A percentile compares a stretch with the other conserved stretches of the same genome.
Evolutionary conservation across 2,329 filamentous ascomycete species (phyloP).

Genomic region (Sporothrix mexicana): DNA sequence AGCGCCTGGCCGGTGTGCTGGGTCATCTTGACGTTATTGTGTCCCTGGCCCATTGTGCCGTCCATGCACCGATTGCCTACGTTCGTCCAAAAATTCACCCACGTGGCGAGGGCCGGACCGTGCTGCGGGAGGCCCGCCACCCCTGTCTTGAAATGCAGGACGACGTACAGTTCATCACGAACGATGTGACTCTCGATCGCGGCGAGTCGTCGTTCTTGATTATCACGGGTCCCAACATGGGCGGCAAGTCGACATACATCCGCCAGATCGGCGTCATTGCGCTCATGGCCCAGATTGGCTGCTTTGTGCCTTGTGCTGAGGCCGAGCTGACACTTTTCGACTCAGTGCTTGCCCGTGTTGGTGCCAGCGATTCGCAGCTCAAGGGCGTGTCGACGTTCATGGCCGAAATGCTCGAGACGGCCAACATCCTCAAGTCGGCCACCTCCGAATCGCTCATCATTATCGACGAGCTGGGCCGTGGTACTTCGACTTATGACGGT

Average conservation of each 20-base stretch:
- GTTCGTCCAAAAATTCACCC: slow-evolving; percentile 88
- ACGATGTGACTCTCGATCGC: slow-evolving; percentile 83
- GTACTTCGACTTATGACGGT: slow-evolving; percentile 96
- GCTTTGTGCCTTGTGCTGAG: slow-evolving; percentile 89
- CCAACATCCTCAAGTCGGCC: slow-evolving; percentile 96
- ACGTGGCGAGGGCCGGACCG: slow-evolving; percentile 84
- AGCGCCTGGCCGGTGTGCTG: slow-evolving; percentile 84
- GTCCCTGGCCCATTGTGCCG: slow-evolving; percentile 88
- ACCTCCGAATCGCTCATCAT: slow-evolving; percentile 96
- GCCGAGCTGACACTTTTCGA: slow-evolving; percentile 96
- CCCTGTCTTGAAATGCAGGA: slow-evolving; percentile 99
- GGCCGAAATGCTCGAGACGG: slow-evolving; percentile 99
- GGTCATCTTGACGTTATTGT: slow-evolving; percentile 96
- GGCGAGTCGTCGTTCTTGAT: slow-evolving; percentile 88
- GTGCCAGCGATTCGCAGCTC: slow-evolving; percentile 93
- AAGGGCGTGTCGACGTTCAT: slow-evolving; percentile 99
- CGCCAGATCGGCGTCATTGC: slow-evolving; percentile 96
- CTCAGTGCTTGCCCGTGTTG: slow-evolving; percentile 93
- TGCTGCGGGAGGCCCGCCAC: slow-evolving; percentile 91
- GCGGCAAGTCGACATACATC: slow-evolving; percentile 97
- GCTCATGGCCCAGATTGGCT: slow-evolving; percentile 95
- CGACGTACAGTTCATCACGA: slow-evolving; percentile 97
- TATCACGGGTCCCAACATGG: slow-evolving; percentile 99
- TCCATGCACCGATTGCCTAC: slow-evolving; percentile 91
- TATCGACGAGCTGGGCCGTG: slow-evolving; percentile 95